Conservation (phyloP, 305 asterid species). For the Fraxinus velutina region DNA sequence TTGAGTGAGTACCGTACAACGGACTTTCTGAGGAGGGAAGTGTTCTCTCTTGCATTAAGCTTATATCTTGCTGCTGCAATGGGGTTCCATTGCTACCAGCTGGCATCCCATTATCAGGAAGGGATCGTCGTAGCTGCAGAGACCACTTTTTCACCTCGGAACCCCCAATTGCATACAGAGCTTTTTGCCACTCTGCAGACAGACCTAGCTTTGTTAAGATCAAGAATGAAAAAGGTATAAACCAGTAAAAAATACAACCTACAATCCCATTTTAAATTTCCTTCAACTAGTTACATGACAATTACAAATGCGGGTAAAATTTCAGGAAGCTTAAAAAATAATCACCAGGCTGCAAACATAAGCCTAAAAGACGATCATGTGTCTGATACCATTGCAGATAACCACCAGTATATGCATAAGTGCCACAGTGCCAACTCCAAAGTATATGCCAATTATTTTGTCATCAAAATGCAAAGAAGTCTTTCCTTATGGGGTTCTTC, state of each 20-base stretch:
- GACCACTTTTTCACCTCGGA: conserved; percentile 98
- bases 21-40: conserved; percentile 68
- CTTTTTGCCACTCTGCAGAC: conserved; percentile 97
- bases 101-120: conserved; percentile 75
- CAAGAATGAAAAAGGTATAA: conserved; percentile 8
- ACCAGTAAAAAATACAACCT: background rate
- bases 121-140: conserved; percentile 81
- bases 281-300: conserved; percentile 7
- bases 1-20: conserved; percentile 69
- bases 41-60: conserved; percentile 74
- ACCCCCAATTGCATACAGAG: conserved; percentile 88
- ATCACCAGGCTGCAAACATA: background rate
- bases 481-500: conserved; percentile 14
- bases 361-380: background rate
- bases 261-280: conserved; percentile 12
- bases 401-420: conserved; percentile 1
- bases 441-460: background rate
- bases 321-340: background rate
- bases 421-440: background rate
- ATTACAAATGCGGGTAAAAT: background rate
- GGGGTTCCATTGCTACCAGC: conserved; percentile 80
- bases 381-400: background rate
- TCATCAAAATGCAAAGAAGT: conserved; percentile 2
- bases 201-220: conserved; percentile 23
- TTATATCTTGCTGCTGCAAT: conserved; percentile 83